Percentiles rank a stretch among this genome's conserved stretches.
phyloP scores from a whole-genome alignment of 164 flowering plant genomes.

The Brasenia schreberi region DNA sequence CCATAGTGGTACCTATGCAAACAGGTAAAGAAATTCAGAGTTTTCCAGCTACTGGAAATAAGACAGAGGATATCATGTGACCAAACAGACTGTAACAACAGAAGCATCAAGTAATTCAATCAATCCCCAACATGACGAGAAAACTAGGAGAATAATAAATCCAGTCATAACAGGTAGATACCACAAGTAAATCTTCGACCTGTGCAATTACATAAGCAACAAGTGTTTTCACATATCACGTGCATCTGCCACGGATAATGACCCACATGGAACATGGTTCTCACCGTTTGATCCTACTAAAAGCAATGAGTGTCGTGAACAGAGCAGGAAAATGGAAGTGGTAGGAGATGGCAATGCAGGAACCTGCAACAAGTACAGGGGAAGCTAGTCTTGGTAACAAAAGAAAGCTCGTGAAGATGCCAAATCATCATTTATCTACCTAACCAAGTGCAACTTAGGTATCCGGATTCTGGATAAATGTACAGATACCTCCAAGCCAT shows the following conservation, averaged over 20 bases:
- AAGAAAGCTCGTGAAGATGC: not conserved
- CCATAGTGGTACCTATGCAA: conserved; percentile 54
- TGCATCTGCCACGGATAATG: not conserved
- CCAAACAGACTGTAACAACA: not conserved
- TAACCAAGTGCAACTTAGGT: not conserved
- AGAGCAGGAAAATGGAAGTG: too few relatives aligned
- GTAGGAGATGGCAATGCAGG: not conserved
- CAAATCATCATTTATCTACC: too few relatives aligned
- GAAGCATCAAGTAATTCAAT: not conserved
- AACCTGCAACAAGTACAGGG: not conserved
- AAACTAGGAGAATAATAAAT: not conserved
- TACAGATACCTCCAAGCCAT: too few relatives aligned
- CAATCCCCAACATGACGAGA: not conserved
- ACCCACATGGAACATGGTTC: not conserved
- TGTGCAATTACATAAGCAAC: not conserved
- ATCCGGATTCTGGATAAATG: not conserved
- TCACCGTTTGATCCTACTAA: not conserved
- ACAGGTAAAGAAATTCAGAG: not conserved
- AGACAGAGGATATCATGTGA: not conserved
- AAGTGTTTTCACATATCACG: not conserved
- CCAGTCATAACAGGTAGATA: not conserved
- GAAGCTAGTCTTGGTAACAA: not conserved
- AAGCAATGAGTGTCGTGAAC: not conserved
- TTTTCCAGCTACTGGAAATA: not conserved
- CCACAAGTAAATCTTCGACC: too few relatives aligned